Evolutionary conservation across 2,329 filamentous ascomycete genomes (phyloP).

Genomic region (Aotearoamyces nothofagi): DNA sequence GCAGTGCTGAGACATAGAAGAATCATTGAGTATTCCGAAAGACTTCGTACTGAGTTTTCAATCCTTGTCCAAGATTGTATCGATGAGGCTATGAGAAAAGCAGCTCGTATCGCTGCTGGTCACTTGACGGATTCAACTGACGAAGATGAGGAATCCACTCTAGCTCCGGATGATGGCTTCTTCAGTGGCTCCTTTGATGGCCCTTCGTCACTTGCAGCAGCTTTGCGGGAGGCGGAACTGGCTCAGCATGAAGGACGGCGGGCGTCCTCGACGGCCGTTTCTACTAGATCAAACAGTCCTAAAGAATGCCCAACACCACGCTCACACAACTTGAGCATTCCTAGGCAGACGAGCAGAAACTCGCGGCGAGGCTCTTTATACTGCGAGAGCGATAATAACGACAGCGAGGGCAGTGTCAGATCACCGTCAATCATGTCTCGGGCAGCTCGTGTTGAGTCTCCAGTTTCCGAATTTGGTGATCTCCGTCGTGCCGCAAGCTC

Average conservation of each 20-base stretch:
- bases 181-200: conserved; percentile 39
- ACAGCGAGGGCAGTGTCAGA: conserved; percentile 76
- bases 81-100: conserved; percentile 78
- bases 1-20: conserved; percentile 80
- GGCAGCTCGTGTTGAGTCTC: conserved; percentile 67
- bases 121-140: conserved; percentile 63
- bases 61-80: conserved; percentile 92
- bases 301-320: conserved; percentile 82
- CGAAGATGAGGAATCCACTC: conserved; percentile 25
- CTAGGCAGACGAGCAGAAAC: conserved; percentile 37
- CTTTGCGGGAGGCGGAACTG: conserved; percentile 25
- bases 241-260: conserved; percentile 22
- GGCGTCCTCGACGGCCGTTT: conserved; percentile 41
- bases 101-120: conserved; percentile 73
- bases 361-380: conserved; percentile 66
- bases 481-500: conserved; percentile 64
- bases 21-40: conserved; percentile 90
- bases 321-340: conserved; percentile 49
- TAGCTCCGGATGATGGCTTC: conserved; percentile 35
- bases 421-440: conserved; percentile 64
- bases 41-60: conserved; percentile 87
- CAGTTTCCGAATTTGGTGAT: conserved; percentile 70
- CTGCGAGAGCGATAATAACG: conserved; percentile 67
- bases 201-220: conserved; percentile 38
- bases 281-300: conserved; percentile 76